Conservation (phyloP, 176 grass and related monocot genomes). For the Oryza punctata region DNA sequence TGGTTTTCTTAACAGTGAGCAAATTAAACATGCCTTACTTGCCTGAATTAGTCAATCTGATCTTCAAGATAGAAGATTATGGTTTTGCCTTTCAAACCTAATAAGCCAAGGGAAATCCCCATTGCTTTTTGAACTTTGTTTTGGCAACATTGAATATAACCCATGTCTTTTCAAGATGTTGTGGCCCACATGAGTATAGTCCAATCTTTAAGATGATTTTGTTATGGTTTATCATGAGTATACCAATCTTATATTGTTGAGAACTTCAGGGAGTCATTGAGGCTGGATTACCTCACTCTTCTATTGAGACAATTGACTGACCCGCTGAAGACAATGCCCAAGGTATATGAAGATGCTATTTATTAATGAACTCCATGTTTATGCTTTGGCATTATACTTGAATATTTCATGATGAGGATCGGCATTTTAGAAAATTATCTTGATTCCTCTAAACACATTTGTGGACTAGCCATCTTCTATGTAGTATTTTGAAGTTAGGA, state of each 20-base stretch:
- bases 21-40: neutral
- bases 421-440: neutral
- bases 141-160: constrained; percentile 2
- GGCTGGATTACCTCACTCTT: constrained; percentile 84
- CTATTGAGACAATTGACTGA: constrained; percentile 74
- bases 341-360: constrained; percentile 54
- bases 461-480: neutral
- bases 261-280: constrained; percentile 69
- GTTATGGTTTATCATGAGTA: constrained; percentile 2
- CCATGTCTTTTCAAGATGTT: neutral
- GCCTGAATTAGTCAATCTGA: neutral
- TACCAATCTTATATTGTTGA: constrained; percentile 36
- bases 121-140: neutral
- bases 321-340: constrained; percentile 69
- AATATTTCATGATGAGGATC: constrained; percentile 1
- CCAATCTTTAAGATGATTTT: neutral
- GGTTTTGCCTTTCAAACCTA: too few relatives aligned
- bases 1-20: neutral
- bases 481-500: neutral
- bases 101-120: too few relatives aligned
- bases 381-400: constrained; percentile 13
- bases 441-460: neutral
- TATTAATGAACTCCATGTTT: constrained; percentile 24
- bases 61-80: constrained; percentile 12
- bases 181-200: neutral